Conservation (phyloP, 768 basidiomycete species). For the Tylopilus subfusipes region DNA sequence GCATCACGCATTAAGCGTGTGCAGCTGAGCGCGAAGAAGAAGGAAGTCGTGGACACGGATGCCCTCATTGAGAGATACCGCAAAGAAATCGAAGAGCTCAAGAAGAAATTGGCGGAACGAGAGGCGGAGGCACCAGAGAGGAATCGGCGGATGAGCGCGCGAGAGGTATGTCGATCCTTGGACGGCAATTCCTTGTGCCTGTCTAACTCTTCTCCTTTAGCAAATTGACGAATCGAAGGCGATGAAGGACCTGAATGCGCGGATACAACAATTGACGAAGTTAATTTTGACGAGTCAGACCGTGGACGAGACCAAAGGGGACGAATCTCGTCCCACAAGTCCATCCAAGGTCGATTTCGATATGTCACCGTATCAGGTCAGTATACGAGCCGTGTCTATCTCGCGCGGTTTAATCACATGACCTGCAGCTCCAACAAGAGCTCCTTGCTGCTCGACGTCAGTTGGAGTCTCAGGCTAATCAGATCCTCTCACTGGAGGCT, state of each 20-base stretch:
- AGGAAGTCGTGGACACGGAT: conserved; percentile 89
- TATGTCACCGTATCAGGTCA: conserved; percentile 79
- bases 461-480: conserved; percentile 74
- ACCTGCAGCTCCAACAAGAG: conserved; percentile 75
- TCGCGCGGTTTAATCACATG: background rate
- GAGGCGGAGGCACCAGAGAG: conserved; percentile 57
- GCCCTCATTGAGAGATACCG: conserved; percentile 92
- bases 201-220: conserved; percentile 33
- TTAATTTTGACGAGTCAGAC: conserved; percentile 83
- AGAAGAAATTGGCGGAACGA: conserved; percentile 63
- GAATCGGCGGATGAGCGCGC: conserved; percentile 43
- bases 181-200: background rate
- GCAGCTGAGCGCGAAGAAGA: conserved; percentile 84
- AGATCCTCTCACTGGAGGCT: conserved; percentile 81
- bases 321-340: conserved; percentile 74
- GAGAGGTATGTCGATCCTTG: conserved; percentile 33
- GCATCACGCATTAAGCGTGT: conserved; percentile 91
- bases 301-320: conserved; percentile 64
- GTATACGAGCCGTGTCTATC: background rate
- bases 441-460: conserved; percentile 74
- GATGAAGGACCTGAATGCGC: conserved; percentile 75
- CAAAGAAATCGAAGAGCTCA: conserved; percentile 91
- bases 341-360: conserved; percentile 90
- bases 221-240: conserved; percentile 84
- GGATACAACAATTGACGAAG: conserved; percentile 81